Percentiles rank a stretch among this genome's conserved stretches.
Conservation (phyloP, 1,284 basidiomycete species). For the Veloporphyrellus conicus region DNA sequence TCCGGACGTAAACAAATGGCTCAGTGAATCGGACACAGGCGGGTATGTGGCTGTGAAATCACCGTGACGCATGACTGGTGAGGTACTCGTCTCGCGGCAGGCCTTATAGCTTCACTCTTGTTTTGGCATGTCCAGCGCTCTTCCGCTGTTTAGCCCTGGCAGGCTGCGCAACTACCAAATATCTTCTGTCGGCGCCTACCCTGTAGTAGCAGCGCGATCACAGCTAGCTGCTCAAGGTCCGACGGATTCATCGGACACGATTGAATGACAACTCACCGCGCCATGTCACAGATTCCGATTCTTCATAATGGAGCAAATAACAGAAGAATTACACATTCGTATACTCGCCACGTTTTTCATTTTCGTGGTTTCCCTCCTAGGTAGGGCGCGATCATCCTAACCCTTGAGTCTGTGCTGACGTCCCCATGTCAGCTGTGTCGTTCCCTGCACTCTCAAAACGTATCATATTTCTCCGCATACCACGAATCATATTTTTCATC, state of each 20-base stretch:
- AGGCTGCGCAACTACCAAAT: background rate
- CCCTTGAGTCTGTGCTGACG: background rate
- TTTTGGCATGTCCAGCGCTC: background rate
- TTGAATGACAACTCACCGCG: too few species aligned
- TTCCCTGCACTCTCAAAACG: slow-evolving; percentile 63
- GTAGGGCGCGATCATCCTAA: slow-evolving; percentile 13
- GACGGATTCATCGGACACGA: too few species aligned
- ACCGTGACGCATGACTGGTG: slow-evolving; percentile 28
- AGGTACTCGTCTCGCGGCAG: slow-evolving; percentile 11
- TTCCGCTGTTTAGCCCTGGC: background rate
- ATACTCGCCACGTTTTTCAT: slow-evolving; percentile 39
- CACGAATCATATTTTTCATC: slow-evolving; percentile 66
- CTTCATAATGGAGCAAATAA: slow-evolving; percentile 4
- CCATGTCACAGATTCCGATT: background rate
- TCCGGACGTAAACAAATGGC: too few species aligned
- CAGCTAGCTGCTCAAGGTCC: too few species aligned
- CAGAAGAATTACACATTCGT: slow-evolving; percentile 6
- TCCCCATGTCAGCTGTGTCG: slow-evolving; percentile 49
- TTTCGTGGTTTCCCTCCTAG: slow-evolving; percentile 42
- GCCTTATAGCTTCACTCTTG: slow-evolving; percentile 1
- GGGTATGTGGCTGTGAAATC: slow-evolving; percentile 39
- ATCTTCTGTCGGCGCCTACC: too few species aligned
- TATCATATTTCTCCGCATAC: slow-evolving; percentile 52
- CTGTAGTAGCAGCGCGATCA: background rate
- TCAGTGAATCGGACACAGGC: too few species aligned